Conservation (phyloP, 2,329 filamentous ascomycete species). For the Clonostachys solani region DNA sequence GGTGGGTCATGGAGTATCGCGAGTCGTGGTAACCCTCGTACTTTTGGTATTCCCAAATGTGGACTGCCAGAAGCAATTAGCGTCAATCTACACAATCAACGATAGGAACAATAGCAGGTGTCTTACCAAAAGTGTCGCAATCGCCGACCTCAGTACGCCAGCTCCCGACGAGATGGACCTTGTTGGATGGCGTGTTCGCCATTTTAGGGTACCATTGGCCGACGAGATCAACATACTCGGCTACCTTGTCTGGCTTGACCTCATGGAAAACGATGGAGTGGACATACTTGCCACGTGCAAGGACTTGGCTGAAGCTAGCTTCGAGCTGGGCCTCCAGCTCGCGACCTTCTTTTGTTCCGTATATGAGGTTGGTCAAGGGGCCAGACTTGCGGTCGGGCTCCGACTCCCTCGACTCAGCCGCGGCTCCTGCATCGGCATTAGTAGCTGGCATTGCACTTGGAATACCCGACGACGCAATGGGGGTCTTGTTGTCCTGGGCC, state of each 20-base stretch:
- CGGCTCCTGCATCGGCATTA: slow-evolving; percentile 35
- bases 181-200: slow-evolving; percentile 80
- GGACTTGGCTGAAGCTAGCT: slow-evolving; percentile 89
- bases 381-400: slow-evolving; percentile 63
- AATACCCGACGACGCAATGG: slow-evolving; percentile 14
- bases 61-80: slow-evolving; percentile 58
- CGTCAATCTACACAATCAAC: background rate
- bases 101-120: background rate
- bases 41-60: slow-evolving; percentile 99
- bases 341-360: slow-evolving; percentile 92
- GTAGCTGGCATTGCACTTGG: slow-evolving; percentile 17
- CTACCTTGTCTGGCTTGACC: slow-evolving; percentile 91
- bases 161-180: slow-evolving; percentile 93
- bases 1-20: slow-evolving; percentile 75
- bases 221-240: slow-evolving; percentile 88
- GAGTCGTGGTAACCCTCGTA: slow-evolving; percentile 96
- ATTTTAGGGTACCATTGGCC: slow-evolving; percentile 90
- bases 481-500: slow-evolving; percentile 26
- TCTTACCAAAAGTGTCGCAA: slow-evolving; percentile 86
- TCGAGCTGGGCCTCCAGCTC: slow-evolving; percentile 95
- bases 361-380: slow-evolving; percentile 82
- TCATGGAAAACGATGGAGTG: slow-evolving; percentile 97
- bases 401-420: slow-evolving; percentile 51
- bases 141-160: slow-evolving; percentile 98
- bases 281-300: slow-evolving; percentile 95